Evolutionary conservation across 768 basidiomycete species (phyloP), one percentile per base, ranked within the genome.

Genomic region (Auriscalpium microsporum): DNA sequence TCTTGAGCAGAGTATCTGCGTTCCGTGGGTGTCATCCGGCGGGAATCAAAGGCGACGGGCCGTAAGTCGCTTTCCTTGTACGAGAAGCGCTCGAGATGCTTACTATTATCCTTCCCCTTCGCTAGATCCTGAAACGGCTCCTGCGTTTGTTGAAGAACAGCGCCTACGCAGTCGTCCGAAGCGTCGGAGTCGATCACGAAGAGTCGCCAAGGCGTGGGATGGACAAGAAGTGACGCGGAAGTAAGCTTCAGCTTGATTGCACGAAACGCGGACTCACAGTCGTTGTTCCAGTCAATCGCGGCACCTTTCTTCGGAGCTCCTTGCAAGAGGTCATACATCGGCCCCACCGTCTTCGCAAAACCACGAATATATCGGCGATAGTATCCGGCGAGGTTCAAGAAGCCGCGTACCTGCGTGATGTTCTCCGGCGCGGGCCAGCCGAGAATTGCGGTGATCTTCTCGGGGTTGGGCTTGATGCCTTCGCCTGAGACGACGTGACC

Each of bases 141-240:
- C 21, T 45, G 21, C 33, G 46, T 37, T 35, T 56, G 56, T 8
- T 56, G 56, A 28, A 28, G 23, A 28, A 28, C 23, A 28, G 23
- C 23, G 23, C 23, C 23, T 19, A 53, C 52, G 42, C 52, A 53
- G 10, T 53, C 28, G 9, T 48, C 52, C 8, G 56, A 57, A 8
- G 56, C 48, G 21, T 57, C 56, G 5, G 53, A 49, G 48, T 53
- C 48, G 35, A 57, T 50, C 10, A 53, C 48, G n/a, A 48, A 57
- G 9, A 53, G 46, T 8, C 45, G 52, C 46, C 38, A 57, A 3
- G 48, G 56, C 17, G 17, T 16, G 14, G 36, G 37, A 48, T 50
- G 33, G 11, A 47, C n/a, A 23, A 58, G 57, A 28, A 58, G 17
- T 11, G 57, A 50, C 1, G 57, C 45, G 10, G 54, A 47, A 45